Conservation (phyloP, 2,329 filamentous ascomycete genomes). For the Juglanconis sp. region DNA sequence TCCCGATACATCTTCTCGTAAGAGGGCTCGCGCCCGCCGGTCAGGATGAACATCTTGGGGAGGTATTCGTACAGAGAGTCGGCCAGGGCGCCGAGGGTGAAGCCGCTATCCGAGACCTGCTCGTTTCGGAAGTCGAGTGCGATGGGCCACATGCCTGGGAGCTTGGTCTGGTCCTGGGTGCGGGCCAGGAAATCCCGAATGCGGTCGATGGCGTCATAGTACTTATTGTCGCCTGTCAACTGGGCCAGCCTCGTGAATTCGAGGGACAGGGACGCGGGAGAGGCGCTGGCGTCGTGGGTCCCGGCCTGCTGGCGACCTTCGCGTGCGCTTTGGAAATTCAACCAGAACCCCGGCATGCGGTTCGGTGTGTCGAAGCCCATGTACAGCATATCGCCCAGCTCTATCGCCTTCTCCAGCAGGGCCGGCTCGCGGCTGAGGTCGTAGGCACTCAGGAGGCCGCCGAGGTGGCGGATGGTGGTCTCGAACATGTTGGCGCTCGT, state of each 20-base stretch:
- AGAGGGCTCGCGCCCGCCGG: slow-evolving; percentile 58
- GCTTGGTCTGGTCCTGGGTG: slow-evolving; percentile 63
- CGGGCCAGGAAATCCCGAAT: slow-evolving; percentile 68
- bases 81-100: slow-evolving; percentile 51
- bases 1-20: slow-evolving; percentile 64
- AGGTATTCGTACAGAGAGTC: slow-evolving; percentile 61
- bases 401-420: slow-evolving; percentile 72
- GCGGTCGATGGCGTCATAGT: slow-evolving; percentile 60
- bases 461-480: slow-evolving; percentile 86
- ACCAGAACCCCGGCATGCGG: slow-evolving; percentile 52
- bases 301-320: slow-evolving; percentile 32
- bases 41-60: slow-evolving; percentile 60
- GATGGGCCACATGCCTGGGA: slow-evolving; percentile 76
- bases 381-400: slow-evolving; percentile 70
- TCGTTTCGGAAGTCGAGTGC: slow-evolving; percentile 57
- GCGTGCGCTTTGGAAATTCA: slow-evolving; percentile 45
- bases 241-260: slow-evolving; percentile 71
- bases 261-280: slow-evolving; percentile 59
- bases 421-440: slow-evolving; percentile 73
- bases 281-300: slow-evolving; percentile 34
- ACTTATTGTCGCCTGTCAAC: slow-evolving; percentile 64
- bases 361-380: slow-evolving; percentile 56
- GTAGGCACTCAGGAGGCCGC: slow-evolving; percentile 80
- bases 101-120: slow-evolving; percentile 37
- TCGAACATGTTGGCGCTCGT: slow-evolving; percentile 73